Evolutionary conservation across 2,329 filamentous ascomycete genomes (phyloP).

Genomic region (Hypoxylon sp.): DNA sequence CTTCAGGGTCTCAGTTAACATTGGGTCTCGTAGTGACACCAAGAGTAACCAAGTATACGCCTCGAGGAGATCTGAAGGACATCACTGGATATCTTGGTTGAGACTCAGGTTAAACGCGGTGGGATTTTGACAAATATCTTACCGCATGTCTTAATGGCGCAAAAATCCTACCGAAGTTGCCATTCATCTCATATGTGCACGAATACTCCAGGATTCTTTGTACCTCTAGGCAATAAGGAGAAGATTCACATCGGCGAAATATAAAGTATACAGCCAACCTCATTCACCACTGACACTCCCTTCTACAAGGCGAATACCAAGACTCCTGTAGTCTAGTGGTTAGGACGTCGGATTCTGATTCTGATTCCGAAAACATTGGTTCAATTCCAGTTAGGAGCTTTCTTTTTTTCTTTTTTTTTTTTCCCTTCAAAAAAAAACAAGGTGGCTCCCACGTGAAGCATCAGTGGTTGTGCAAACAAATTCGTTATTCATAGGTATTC

Average conservation of each 20-base stretch:
- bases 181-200: not conserved
- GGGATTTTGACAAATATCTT: too few species aligned
- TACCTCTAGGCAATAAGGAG: not conserved
- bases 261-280: too few species aligned
- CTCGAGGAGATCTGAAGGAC: constrained; percentile 19
- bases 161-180: too few species aligned
- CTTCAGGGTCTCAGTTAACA: constrained; percentile 1
- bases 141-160: too few species aligned
- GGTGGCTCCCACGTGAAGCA: too few species aligned
- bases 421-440: not conserved
- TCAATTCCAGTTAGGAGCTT: constrained; percentile 38
- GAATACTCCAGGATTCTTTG: not conserved
- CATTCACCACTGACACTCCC: not conserved
- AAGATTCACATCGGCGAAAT: not conserved
- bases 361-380: constrained; percentile 38
- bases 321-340: constrained; percentile 37
- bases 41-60: constrained; percentile 15
- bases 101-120: not conserved
- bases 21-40: constrained; percentile 4
- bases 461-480: too few species aligned
- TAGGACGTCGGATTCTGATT: constrained; percentile 39
- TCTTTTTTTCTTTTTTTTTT: not conserved
- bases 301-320: not conserved
- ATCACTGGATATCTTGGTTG: constrained; percentile 15
- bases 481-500: too few species aligned